These are phyloP conservation scores for Calcarisporium arbuscula DNA, from an alignment of 2,329 filamentous ascomycete species.

Conservation along the genomic window DNA sequence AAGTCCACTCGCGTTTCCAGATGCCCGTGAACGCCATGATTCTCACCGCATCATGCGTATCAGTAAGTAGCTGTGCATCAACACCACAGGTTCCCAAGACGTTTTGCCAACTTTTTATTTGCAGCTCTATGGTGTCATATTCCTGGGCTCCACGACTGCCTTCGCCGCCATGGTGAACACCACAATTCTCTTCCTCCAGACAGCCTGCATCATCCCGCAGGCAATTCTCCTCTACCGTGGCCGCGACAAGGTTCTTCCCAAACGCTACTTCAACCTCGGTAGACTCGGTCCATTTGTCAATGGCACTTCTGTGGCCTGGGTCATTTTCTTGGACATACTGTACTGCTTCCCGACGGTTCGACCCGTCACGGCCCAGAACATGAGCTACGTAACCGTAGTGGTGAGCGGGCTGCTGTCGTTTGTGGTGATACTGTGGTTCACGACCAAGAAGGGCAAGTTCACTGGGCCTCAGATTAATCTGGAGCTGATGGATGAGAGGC, in stretches of 20 bases:
- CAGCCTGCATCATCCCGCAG: constrained; percentile 19
- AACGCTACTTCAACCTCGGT: constrained; percentile 17
- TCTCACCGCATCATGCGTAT: constrained; percentile 12
- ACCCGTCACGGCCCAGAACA: constrained; percentile 15
- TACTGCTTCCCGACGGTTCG: constrained; percentile 14
- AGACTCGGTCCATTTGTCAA: constrained; percentile 17
- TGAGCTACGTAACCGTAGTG: constrained; percentile 17
- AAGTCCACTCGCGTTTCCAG: constrained; percentile 13
- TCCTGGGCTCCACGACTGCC: constrained; percentile 21
- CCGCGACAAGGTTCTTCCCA: constrained; percentile 17
- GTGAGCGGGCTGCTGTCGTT: constrained; percentile 12
- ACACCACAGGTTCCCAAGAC: too few relatives aligned
- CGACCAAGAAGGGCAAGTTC: constrained; percentile 12
- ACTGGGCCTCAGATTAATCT: constrained; percentile 15
- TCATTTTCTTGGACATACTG: constrained; percentile 13
- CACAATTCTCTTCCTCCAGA: constrained; percentile 19
- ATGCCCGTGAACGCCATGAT: constrained; percentile 20
- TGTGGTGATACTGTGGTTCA: constrained; percentile 13
- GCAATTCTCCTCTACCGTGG: constrained; percentile 18
- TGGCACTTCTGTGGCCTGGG: constrained; percentile 13
- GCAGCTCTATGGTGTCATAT: constrained; percentile 22
- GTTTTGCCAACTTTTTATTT: too few relatives aligned
- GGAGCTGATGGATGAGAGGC: constrained; percentile 10
- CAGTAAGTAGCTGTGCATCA: too few relatives aligned
- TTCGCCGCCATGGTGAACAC: constrained; percentile 20